Conservation (phyloP, 768 basidiomycete species). For the Mycena galopus region DNA sequence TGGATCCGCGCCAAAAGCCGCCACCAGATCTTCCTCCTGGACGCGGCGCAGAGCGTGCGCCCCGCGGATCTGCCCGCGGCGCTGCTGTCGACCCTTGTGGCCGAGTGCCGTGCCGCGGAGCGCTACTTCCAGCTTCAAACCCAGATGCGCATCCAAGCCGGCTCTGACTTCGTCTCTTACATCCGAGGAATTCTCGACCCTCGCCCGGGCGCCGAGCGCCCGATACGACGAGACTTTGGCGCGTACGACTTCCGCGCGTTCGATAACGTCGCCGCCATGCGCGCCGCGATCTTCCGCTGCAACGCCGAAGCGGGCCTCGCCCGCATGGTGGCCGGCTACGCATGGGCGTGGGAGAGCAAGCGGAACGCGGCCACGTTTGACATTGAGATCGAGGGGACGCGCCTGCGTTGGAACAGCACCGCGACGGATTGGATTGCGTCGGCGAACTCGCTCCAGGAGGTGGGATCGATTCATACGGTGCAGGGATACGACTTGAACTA, state of each 20-base stretch:
- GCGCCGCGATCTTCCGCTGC: constrained; percentile 25
- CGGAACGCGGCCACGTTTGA: constrained; percentile 19
- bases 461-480: constrained; percentile 28
- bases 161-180: constrained; percentile 30
- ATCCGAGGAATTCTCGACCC: constrained; percentile 28
- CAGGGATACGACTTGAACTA: constrained; percentile 31
- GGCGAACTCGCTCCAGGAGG: constrained; percentile 26
- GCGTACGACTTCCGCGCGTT: constrained; percentile 25
- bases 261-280: constrained; percentile 27
- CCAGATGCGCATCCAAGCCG: constrained; percentile 31
- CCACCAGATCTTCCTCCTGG: constrained; percentile 30
- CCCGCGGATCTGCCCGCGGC: constrained; percentile 27
- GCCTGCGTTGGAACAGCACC: constrained; percentile 27
- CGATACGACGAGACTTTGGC: constrained; percentile 22
- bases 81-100: constrained; percentile 21
- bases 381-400: constrained; percentile 26
- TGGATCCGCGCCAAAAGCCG: constrained; percentile 31
- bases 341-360: constrained; percentile 28
- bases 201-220: constrained; percentile 11
- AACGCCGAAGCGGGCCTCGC: constrained; percentile 23
- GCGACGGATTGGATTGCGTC: constrained; percentile 30
- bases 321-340: constrained; percentile 28
- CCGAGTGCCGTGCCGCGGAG: constrained; percentile 24
- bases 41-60: constrained; percentile 30
- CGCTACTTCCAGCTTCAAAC: constrained; percentile 28